These are phyloP conservation scores for Pichia cactophila DNA, from an alignment of 1,139 yeast genomes.

Conservation along the genomic window DNA sequence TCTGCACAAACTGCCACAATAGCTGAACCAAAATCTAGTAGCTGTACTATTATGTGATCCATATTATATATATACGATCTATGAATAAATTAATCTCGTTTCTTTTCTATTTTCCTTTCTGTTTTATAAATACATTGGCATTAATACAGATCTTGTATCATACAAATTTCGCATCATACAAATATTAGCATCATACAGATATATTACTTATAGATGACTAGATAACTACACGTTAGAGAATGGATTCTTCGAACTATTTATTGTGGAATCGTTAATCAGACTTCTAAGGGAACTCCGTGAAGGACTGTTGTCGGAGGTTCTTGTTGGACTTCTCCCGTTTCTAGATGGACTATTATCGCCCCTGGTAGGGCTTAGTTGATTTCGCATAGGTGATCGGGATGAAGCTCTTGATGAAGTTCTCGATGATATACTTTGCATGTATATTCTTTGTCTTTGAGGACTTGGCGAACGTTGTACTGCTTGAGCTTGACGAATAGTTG, in stretches of 20 bases:
- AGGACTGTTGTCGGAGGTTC: background rate
- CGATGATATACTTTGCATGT: slow-evolving; percentile 5
- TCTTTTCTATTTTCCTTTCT: background rate
- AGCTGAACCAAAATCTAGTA: slow-evolving; percentile 3
- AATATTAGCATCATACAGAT: background rate
- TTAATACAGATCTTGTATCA: background rate
- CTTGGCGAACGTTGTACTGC: slow-evolving; percentile 6
- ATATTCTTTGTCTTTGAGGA: slow-evolving; percentile 4
- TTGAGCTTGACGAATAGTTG: slow-evolving; percentile 6
- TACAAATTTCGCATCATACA: background rate
- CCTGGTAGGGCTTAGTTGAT: background rate
- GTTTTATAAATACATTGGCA: background rate
- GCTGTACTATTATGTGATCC: slow-evolving; percentile 25
- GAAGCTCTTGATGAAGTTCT: slow-evolving; percentile 13
- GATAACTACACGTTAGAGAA: background rate
- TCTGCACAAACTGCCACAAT: slow-evolving; percentile 10
- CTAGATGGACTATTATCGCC: background rate
- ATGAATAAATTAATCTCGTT: background rate
- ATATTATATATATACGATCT: background rate
- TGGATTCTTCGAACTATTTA: background rate
- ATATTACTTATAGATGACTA: no score
- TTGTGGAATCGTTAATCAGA: background rate
- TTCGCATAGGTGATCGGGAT: slow-evolving; percentile 6
- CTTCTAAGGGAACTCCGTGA: background rate
- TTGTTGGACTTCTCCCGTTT: slow-evolving; percentile 3